phyloP scores from a whole-genome alignment of 2,329 filamentous ascomycete species.

The Diplodia sapinea region DNA sequence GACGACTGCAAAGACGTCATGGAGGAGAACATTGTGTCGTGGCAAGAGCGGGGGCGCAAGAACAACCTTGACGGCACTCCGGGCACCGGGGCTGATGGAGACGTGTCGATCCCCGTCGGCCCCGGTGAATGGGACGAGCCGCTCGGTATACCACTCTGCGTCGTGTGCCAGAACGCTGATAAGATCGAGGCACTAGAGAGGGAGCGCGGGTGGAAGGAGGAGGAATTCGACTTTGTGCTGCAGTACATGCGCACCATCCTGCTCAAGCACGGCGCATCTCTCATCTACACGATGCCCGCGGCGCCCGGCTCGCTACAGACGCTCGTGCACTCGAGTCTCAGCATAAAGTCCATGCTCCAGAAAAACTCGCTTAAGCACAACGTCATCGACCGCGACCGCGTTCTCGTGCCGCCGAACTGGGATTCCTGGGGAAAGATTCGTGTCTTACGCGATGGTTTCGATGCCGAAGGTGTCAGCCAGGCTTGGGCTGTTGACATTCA shows the following conservation, averaged over 20 bases:
- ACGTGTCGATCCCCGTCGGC: conserved; percentile 76
- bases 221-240: conserved; percentile 93
- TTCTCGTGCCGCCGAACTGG: conserved; percentile 95
- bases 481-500: conserved; percentile 88
- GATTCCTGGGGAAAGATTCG: conserved; percentile 98
- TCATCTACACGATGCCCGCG: conserved; percentile 52
- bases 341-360: conserved; percentile 78
- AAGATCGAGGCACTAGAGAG: conserved; percentile 90
- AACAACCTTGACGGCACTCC: conserved; percentile 29
- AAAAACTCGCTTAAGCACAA: conserved; percentile 63
- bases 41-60: conserved; percentile 65
- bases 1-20: conserved; percentile 79
- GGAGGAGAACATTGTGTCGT: conserved; percentile 82
- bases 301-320: conserved; percentile 77
- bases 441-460: conserved; percentile 87
- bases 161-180: conserved; percentile 96
- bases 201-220: conserved; percentile 91
- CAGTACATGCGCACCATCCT: conserved; percentile 91
- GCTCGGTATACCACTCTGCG: conserved; percentile 82
- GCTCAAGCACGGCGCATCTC: conserved; percentile 72
- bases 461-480: conserved; percentile 83
- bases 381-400: conserved; percentile 91
- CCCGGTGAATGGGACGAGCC: conserved; percentile 94
- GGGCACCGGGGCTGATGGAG: conserved; percentile 47
- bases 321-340: conserved; percentile 82